Conservation (phyloP, 768 basidiomycete genomes). For the Brasilioporus rufonigricans region DNA sequence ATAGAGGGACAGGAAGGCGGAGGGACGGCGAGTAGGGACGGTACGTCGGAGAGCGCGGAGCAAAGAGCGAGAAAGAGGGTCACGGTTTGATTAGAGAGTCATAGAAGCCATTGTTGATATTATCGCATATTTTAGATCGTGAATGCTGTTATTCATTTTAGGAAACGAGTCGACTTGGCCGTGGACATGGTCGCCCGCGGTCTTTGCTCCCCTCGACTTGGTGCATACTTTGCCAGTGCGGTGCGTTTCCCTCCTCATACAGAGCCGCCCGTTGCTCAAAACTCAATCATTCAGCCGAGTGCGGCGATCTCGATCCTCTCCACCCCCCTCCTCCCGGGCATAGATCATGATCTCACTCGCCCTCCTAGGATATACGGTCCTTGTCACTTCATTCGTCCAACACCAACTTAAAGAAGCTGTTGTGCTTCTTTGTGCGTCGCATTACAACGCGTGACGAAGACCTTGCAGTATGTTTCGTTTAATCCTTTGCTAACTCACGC, state of each 20-base stretch:
- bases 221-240: background rate
- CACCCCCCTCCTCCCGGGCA: background rate
- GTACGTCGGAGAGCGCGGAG: constrained; percentile 41
- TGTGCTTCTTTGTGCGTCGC: constrained; percentile 29
- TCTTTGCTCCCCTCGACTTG: background rate
- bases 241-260: background rate
- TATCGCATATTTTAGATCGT: constrained; percentile 18
- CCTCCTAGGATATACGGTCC: constrained; percentile 16
- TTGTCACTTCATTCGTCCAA: constrained; percentile 7
- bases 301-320: constrained; percentile 32
- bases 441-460: constrained; percentile 28
- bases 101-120: constrained; percentile 32
- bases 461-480: constrained; percentile 23
- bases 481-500: constrained; percentile 27
- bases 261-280: constrained; percentile 5
- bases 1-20: constrained; percentile 19
- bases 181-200: constrained; percentile 23
- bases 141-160: constrained; percentile 1
- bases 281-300: constrained; percentile 21
- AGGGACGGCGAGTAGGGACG: constrained; percentile 28
- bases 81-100: constrained; percentile 37
- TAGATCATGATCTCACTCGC: constrained; percentile 11
- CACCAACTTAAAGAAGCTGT: constrained; percentile 12
- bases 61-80: constrained; percentile 49
- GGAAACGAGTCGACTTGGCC: constrained; percentile 10